Base-by-base conservation (phyloP, 106 monocot species). In the Chionographis japonica region DNA sequence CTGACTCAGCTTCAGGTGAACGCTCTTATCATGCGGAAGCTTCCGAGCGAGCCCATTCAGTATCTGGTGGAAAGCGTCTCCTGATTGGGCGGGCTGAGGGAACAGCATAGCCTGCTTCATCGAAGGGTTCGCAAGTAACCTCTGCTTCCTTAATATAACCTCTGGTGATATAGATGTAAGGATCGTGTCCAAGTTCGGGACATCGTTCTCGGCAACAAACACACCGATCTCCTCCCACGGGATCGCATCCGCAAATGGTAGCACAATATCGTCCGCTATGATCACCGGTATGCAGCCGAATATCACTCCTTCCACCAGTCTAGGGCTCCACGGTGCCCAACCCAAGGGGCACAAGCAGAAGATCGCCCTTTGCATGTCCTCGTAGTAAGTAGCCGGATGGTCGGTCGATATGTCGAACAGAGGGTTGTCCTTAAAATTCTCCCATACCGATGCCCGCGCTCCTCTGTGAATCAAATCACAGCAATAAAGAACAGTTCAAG, bases 61-160 rank as follows among this genome's bases (percentile, higher is more conserved):
- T 49, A 87, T 77, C 80, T 87, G 87, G 64, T 87, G 87, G 73
- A 87, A 87, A 3, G 87, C 83, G 43, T 83, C 87, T 14, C 83
- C 80, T 1, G 87, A 40, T n/a, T 87, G 83, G 13, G 77, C 83
- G 11, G 87, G 87, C 38, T 83, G 77, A 1, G 87, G 87, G 58
- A 87, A 87, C 14, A 87, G 19, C 83, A 87, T 83, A 0, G 87
- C 83, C 67, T 87, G 83, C 74, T 87, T 87, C 87, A 83, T 87
- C 1, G 87, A 87, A 56, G 83, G 79, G 37, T 87, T 80, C 12
- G 87, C 87, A 9, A 87, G 77, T 35, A 83, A 67, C 68, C 87
- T 80, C 59, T 87, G 83, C 52, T 87, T 87, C 67, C 83, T 80
- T 52, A 87, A 58, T 12, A 87, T 77, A 12, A 70, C 83, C 12